phyloP scores from a whole-genome alignment of 2,329 filamentous ascomycete genomes.

The Westerdykella aurantiaca region DNA sequence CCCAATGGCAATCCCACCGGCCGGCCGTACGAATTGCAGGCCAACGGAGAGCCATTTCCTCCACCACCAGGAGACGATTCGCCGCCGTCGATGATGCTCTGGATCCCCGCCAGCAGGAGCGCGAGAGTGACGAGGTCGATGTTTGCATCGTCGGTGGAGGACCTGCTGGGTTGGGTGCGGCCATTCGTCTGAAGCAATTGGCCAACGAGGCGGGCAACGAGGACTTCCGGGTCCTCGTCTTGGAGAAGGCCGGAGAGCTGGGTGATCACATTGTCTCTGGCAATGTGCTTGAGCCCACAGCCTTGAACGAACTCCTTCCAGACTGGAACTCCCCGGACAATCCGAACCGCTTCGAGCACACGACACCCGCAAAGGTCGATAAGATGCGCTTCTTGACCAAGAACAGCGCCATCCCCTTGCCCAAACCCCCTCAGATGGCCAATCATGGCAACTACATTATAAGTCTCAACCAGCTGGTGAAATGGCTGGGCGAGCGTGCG shows the following conservation, averaged over 20 bases:
- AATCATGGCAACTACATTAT: slow-evolving; percentile 98
- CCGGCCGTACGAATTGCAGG: slow-evolving; percentile 35
- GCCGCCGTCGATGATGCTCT: slow-evolving; percentile 39
- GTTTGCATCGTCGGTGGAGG: slow-evolving; percentile 95
- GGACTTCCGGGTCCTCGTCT: slow-evolving; percentile 83
- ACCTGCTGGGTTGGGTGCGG: slow-evolving; percentile 87
- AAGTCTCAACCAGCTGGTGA: slow-evolving; percentile 87
- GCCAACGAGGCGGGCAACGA: slow-evolving; percentile 93
- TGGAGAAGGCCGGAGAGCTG: slow-evolving; percentile 93
- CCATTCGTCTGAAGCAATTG: slow-evolving; percentile 90
- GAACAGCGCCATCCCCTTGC: slow-evolving; percentile 69
- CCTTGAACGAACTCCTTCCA: slow-evolving; percentile 83
- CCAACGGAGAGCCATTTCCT: slow-evolving; percentile 34
- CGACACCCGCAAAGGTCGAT: slow-evolving; percentile 76
- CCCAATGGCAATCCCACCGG: slow-evolving; percentile 17
- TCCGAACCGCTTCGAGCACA: slow-evolving; percentile 77
- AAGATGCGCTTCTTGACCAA: slow-evolving; percentile 93
- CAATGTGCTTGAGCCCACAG: slow-evolving; percentile 85
- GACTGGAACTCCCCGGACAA: slow-evolving; percentile 91
- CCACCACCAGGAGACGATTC: slow-evolving; percentile 26
- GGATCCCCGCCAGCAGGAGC: slow-evolving; percentile 57
- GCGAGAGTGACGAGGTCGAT: slow-evolving; percentile 89
- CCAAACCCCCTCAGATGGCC: slow-evolving; percentile 92
- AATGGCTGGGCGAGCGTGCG: slow-evolving; percentile 94
- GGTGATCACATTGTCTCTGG: slow-evolving; percentile 94